Evolutionary conservation across 345 rosid genomes (phyloP).

Genomic region (Brassica nigra): DNA sequence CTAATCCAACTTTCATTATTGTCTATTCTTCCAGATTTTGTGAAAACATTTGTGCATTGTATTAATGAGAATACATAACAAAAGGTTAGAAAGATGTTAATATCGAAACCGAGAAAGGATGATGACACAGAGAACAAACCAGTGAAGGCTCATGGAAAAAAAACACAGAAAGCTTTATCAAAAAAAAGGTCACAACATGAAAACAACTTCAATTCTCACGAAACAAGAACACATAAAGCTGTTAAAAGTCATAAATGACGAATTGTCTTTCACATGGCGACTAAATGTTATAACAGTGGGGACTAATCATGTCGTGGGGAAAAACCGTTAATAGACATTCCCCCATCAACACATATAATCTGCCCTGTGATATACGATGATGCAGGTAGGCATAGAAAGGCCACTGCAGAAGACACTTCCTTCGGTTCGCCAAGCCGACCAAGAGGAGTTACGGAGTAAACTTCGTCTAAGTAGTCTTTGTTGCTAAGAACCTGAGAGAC

Average conservation of each 20-base stretch:
- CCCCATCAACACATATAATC: slow-evolving; percentile 42
- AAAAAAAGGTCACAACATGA: not conserved
- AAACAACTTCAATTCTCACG: not conserved
- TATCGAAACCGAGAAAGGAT: too few relatives aligned
- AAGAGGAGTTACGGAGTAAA: slow-evolving; percentile 41
- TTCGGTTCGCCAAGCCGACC: slow-evolving; percentile 40
- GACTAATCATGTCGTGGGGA: slow-evolving; percentile 42
- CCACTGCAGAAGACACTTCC: slow-evolving; percentile 50
- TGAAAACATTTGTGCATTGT: not conserved
- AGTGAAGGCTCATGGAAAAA: not conserved
- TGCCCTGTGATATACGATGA: slow-evolving; percentile 73
- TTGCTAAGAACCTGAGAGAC: slow-evolving; percentile 37
- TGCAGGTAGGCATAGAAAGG: slow-evolving; percentile 76
- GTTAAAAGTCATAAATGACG: slow-evolving; percentile 11
- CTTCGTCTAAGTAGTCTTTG: slow-evolving; percentile 34
- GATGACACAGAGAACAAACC: not conserved
- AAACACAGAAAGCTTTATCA: not conserved
- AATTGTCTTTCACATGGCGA: not conserved
- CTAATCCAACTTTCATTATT: not conserved
- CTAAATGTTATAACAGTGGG: not conserved
- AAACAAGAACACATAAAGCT: slow-evolving; percentile 8
- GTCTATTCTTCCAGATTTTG: not conserved
- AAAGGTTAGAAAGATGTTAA: not conserved
- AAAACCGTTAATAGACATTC: slow-evolving; percentile 40
- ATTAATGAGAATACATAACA: not conserved